These are phyloP conservation scores for Krasilnikovozyma curviuscula DNA, from an alignment of 768 basidiomycete species.

Conservation along the genomic window DNA sequence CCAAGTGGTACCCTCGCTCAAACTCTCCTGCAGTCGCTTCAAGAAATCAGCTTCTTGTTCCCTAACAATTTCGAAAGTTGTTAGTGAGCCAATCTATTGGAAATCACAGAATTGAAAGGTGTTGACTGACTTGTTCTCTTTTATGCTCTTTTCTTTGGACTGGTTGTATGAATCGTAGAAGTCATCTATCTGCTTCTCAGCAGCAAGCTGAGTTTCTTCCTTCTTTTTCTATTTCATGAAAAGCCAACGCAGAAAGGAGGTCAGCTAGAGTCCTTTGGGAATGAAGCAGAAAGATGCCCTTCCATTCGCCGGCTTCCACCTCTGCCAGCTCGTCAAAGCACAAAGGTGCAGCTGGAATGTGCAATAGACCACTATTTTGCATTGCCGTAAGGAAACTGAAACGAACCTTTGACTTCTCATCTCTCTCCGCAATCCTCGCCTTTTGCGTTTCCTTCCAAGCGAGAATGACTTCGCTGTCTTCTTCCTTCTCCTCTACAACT, in stretches of 20 bases:
- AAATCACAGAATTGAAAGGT: background rate
- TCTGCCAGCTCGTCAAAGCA: too few species aligned
- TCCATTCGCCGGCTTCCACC: too few species aligned
- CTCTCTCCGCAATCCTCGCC: slow-evolving; percentile 7
- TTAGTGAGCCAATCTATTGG: background rate
- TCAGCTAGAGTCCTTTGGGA: too few species aligned
- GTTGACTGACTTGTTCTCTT: slow-evolving; percentile 77
- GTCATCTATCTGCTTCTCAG: slow-evolving; percentile 24
- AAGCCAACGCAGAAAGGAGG: too few species aligned
- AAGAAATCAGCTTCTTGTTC: slow-evolving; percentile 71
- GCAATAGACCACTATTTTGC: too few species aligned
- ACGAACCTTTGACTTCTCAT: slow-evolving; percentile 4
- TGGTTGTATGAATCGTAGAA: slow-evolving; percentile 37
- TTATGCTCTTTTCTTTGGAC: slow-evolving; percentile 75
- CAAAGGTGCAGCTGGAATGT: background rate
- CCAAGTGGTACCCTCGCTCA: slow-evolving; percentile 87
- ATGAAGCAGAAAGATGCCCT: too few species aligned
- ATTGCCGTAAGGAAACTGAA: background rate
- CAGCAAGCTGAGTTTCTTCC: slow-evolving; percentile 3
- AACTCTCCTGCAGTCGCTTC: slow-evolving; percentile 45
- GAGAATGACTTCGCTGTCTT: slow-evolving; percentile 3
- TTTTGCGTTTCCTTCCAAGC: slow-evolving; percentile 4
- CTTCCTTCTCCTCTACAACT: background rate
- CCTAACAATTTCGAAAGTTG: slow-evolving; percentile 30
- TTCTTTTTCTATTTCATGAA: too few species aligned